A percentile compares a stretch with the other conserved stretches of the same genome.
These are phyloP conservation scores for Stemphylium beticola DNA, from an alignment of 2,329 filamentous ascomycete genomes.

Conservation along the genomic window DNA sequence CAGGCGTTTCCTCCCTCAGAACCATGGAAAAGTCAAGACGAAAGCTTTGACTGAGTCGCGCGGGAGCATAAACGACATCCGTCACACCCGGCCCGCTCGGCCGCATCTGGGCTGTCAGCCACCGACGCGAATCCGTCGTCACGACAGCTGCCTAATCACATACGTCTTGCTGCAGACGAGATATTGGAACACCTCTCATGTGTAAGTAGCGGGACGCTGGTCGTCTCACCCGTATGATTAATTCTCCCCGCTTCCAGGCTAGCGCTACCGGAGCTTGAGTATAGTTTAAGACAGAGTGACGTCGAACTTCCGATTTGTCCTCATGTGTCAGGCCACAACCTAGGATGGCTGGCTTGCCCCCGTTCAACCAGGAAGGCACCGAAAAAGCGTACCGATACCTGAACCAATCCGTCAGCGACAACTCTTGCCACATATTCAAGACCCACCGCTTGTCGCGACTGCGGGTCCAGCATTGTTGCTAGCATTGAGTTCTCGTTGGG, in stretches of 20 bases:
- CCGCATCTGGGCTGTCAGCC: not conserved
- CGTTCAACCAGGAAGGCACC: no score
- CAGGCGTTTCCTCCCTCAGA: not conserved
- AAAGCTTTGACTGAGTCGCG: not conserved
- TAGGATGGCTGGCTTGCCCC: not conserved
- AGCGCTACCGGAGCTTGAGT: not conserved
- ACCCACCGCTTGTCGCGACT: not conserved
- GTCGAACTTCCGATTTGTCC: no score
- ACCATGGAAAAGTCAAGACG: not conserved
- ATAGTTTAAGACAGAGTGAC: no score
- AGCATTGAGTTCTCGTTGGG: constrained; percentile 3
- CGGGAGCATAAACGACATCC: not conserved
- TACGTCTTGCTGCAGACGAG: not conserved
- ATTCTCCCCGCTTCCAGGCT: not conserved
- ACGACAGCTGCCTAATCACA: not conserved
- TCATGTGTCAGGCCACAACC: no score
- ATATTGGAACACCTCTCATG: not conserved
- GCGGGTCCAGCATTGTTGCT: not conserved
- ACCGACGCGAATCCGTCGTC: constrained; percentile 1
- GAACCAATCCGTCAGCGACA: not conserved
- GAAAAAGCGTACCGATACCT: not conserved
- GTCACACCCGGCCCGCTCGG: not conserved
- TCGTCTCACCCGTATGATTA: not conserved
- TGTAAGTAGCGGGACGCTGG: not conserved
- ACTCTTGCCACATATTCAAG: not conserved